Conservation (phyloP, 2,329 filamentous ascomycete genomes). For the Aphanoascus verrucosus region DNA sequence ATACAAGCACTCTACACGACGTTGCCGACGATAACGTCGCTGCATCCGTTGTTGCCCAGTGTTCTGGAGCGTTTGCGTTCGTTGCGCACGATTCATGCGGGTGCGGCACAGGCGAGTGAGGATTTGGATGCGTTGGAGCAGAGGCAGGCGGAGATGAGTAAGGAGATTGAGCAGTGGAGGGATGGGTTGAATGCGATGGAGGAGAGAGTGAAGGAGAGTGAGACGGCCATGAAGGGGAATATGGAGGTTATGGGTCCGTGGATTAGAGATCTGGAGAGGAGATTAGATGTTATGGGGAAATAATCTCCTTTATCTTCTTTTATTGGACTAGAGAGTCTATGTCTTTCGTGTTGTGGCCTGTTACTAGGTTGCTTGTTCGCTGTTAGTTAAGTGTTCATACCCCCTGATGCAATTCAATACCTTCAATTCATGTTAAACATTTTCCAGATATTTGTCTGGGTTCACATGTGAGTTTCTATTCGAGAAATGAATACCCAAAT, state of each 20-base stretch:
- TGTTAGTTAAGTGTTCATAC: neutral
- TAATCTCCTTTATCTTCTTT: constrained; percentile 1
- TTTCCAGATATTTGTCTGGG: neutral
- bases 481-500: too few species aligned
- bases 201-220: constrained; percentile 57
- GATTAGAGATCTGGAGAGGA: constrained; percentile 76
- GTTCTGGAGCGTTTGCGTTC: constrained; percentile 77
- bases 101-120: constrained; percentile 70
- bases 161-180: constrained; percentile 77
- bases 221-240: constrained; percentile 63
- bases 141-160: constrained; percentile 68
- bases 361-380: neutral
- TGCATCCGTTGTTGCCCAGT: constrained; percentile 74
- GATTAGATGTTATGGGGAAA: constrained; percentile 52
- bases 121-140: constrained; percentile 67
- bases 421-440: neutral
- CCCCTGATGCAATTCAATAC: neutral
- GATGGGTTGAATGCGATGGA: constrained; percentile 72
- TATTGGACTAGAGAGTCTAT: neutral
- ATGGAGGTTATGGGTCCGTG: constrained; percentile 75
- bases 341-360: neutral
- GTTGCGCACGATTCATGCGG: constrained; percentile 71
- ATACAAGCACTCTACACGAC: constrained; percentile 87
- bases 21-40: constrained; percentile 73
- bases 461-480: too few species aligned